Conservation (phyloP, 2,329 filamentous ascomycete genomes). For the Diaporthe capsici region DNA sequence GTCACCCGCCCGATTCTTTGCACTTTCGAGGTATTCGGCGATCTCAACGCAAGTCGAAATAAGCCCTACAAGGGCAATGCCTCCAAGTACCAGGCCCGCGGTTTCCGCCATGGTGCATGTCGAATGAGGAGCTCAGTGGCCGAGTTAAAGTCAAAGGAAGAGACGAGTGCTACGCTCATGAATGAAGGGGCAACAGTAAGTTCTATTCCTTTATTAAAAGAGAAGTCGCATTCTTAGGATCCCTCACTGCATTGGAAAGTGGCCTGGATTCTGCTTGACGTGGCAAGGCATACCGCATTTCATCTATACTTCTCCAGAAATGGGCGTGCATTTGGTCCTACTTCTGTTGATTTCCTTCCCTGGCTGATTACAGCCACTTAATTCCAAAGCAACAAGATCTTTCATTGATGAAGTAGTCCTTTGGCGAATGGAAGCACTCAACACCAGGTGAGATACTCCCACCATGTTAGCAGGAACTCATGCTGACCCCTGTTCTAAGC, state of each 20-base stretch:
- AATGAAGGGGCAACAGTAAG: background rate
- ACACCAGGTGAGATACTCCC: background rate
- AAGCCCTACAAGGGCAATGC: background rate
- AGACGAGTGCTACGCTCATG: no score
- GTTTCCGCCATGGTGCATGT: background rate
- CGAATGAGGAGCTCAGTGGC: background rate
- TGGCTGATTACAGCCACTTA: background rate
- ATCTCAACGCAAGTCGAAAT: slow-evolving; percentile 1
- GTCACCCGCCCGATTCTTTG: background rate
- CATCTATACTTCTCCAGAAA: background rate
- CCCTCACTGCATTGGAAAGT: background rate
- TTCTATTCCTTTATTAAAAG: background rate
- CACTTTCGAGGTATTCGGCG: background rate
- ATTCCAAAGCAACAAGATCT: background rate
- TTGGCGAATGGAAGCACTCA: background rate
- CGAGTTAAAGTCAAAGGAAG: no score
- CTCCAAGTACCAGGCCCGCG: background rate
- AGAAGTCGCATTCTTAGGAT: background rate
- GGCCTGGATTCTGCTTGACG: background rate
- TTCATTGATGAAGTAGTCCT: background rate
- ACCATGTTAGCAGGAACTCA: background rate
- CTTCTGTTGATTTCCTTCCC: background rate
- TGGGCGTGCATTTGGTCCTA: no score
- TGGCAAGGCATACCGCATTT: background rate
- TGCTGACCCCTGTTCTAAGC: background rate